These are phyloP conservation scores for Trametes pubescens DNA, from an alignment of 1,284 basidiomycete species.

Conservation along the genomic window DNA sequence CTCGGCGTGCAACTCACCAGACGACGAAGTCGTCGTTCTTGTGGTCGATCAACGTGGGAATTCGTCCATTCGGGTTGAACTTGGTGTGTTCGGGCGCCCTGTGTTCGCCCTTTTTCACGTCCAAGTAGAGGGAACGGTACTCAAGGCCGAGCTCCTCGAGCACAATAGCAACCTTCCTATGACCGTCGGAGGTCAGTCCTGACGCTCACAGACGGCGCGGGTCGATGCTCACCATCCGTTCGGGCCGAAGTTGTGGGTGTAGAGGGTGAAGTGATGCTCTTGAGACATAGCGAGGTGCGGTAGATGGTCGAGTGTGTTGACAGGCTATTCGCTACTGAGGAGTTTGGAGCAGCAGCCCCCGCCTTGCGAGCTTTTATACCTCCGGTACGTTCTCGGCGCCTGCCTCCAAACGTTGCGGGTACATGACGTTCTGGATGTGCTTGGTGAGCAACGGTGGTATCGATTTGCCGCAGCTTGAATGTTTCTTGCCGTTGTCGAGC, in stretches of 20 bases:
- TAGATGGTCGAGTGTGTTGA: not conserved
- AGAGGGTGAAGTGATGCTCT: conserved; percentile 1
- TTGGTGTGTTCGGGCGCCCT: conserved; percentile 34
- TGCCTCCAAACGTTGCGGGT: too few relatives aligned
- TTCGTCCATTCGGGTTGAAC: conserved; percentile 41
- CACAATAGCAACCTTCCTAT: conserved; percentile 37
- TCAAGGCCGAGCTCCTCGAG: conserved; percentile 40
- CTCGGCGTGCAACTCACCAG: not conserved
- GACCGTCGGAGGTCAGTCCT: not conserved
- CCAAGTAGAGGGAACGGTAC: conserved; percentile 39
- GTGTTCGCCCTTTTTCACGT: conserved; percentile 38
- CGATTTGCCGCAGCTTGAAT: too few relatives aligned
- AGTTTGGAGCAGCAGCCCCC: too few relatives aligned
- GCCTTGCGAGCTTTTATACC: too few relatives aligned
- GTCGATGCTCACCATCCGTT: not conserved
- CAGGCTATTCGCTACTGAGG: not conserved
- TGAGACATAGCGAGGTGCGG: too few relatives aligned
- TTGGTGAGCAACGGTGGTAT: too few relatives aligned
- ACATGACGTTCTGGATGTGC: too few relatives aligned
- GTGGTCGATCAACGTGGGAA: conserved; percentile 46
- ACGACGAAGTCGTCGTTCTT: conserved; percentile 39
- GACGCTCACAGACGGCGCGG: not conserved
- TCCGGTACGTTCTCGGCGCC: too few relatives aligned
- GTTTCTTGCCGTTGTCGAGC: too few relatives aligned
- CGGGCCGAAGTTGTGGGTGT: not conserved